A percentile compares a stretch with the other conserved stretches of the same genome.
Conservation (phyloP, 2,329 filamentous ascomycete species). For the Penicillium janthinellum region DNA sequence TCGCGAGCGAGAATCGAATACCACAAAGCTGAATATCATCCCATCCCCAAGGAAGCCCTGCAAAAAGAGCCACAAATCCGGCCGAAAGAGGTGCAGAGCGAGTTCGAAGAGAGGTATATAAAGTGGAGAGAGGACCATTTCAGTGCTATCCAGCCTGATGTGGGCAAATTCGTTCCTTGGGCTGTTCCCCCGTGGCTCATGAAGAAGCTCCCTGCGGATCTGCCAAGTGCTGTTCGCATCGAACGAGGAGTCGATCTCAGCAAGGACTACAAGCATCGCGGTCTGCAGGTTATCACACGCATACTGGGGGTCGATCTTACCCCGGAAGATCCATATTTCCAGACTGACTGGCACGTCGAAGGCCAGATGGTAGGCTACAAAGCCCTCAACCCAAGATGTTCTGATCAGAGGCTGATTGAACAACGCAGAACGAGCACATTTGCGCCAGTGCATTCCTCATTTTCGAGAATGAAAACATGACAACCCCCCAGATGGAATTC, state of each 20-base stretch:
- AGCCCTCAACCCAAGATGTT: too few species aligned
- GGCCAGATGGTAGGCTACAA: slow-evolving; percentile 42
- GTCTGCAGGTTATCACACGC: slow-evolving; percentile 66
- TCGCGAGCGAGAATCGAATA: slow-evolving; percentile 36
- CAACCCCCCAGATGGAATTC: slow-evolving; percentile 55
- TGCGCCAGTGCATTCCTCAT: slow-evolving; percentile 65
- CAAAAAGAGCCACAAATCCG: slow-evolving; percentile 17
- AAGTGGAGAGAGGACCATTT: slow-evolving; percentile 30
- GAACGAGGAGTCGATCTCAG: slow-evolving; percentile 34
- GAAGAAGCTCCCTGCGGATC: slow-evolving; percentile 28
- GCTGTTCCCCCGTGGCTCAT: slow-evolving; percentile 34
- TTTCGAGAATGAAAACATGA: slow-evolving; percentile 63
- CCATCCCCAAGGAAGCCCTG: slow-evolving; percentile 23
- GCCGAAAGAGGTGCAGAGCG: slow-evolving; percentile 23
- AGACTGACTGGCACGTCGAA: slow-evolving; percentile 52
- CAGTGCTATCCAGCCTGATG: slow-evolving; percentile 31
- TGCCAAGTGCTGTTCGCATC: slow-evolving; percentile 30
- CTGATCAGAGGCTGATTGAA: neutral
- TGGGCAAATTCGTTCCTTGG: slow-evolving; percentile 32
- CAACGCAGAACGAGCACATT: slow-evolving; percentile 61
- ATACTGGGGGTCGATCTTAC: slow-evolving; percentile 62
- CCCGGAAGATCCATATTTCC: slow-evolving; percentile 58
- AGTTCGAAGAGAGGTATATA: slow-evolving; percentile 28
- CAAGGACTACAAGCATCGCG: slow-evolving; percentile 42
- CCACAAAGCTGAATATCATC: slow-evolving; percentile 32